These are phyloP conservation scores for Eimeria tenella DNA, from an alignment of 169 alveolate species.

Conservation along the genomic window DNA sequence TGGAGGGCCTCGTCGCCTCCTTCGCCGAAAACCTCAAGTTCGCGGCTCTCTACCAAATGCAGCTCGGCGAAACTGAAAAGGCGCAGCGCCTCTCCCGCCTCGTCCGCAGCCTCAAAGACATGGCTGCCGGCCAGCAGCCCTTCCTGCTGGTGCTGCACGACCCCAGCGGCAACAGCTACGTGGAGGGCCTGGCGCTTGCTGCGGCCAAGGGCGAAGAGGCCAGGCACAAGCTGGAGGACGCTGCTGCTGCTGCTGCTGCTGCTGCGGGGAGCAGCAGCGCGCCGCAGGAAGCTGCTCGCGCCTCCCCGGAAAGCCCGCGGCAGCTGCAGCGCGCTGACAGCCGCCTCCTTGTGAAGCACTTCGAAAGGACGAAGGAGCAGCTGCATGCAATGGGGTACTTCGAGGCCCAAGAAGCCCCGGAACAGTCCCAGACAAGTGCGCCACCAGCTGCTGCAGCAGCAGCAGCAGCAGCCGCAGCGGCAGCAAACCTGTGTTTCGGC, in stretches of 20 bases:
- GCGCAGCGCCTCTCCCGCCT: not conserved
- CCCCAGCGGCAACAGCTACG: slow-evolving; percentile 97
- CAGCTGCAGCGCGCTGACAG: slow-evolving; percentile 68
- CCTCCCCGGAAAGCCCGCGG: not conserved
- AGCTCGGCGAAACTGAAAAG: not conserved
- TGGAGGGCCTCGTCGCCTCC: not conserved
- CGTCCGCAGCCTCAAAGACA: not conserved
- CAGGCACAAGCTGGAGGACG: not conserved
- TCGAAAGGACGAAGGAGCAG: slow-evolving; percentile 90
- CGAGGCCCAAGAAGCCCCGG: slow-evolving; percentile 81
- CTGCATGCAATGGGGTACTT: slow-evolving; percentile 91
- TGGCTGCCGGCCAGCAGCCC: slow-evolving; percentile 78
- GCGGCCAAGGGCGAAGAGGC: not conserved
- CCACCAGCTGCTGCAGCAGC: not conserved
- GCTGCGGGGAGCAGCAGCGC: not conserved
- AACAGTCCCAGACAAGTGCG: slow-evolving; percentile 60
- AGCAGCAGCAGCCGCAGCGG: not conserved
- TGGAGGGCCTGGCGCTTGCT: slow-evolving; percentile 91
- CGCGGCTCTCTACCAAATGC: not conserved
- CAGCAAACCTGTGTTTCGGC: too few species aligned
- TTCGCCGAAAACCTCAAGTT: not conserved
- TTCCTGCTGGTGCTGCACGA: slow-evolving; percentile 94
- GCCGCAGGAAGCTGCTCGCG: not conserved
- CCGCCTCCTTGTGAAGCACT: slow-evolving; percentile 78
- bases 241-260: not conserved